Conservation (phyloP, 208 protist genomes). For the Phytomonas sp. region DNA sequence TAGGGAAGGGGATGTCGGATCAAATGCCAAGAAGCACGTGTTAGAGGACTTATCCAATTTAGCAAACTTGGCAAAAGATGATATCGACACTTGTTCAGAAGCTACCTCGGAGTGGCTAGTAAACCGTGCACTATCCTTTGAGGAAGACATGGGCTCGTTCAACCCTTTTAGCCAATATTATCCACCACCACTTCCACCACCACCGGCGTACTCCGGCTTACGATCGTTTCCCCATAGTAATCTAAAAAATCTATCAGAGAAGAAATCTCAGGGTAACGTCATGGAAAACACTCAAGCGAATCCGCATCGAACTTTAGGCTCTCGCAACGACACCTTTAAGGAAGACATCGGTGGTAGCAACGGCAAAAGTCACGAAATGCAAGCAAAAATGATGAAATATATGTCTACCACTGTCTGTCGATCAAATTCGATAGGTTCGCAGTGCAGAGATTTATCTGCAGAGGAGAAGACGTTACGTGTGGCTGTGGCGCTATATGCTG, state of each 20-base stretch:
- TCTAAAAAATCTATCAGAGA: background rate
- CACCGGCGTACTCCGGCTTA: slow-evolving; percentile 12
- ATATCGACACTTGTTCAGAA: slow-evolving; percentile 17
- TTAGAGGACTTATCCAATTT: background rate
- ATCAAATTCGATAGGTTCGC: slow-evolving; percentile 18
- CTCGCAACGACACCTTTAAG: background rate
- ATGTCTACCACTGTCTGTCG: background rate
- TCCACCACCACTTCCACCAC: slow-evolving; percentile 27
- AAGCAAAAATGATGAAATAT: background rate
- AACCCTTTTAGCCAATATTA: slow-evolving; percentile 67
- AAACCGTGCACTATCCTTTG: slow-evolving; percentile 27
- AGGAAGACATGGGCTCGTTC: slow-evolving; percentile 54
- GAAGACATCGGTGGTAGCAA: slow-evolving; percentile 6
- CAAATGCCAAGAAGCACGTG: background rate
- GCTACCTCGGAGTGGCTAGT: slow-evolving; percentile 29
- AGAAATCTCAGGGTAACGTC: background rate
- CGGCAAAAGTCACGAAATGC: background rate
- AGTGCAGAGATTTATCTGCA: background rate
- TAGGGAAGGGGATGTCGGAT: background rate
- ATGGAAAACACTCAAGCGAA: background rate
- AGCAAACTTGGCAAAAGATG: background rate
- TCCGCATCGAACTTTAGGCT: background rate
- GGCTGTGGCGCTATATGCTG: slow-evolving; percentile 42
- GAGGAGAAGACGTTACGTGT: slow-evolving; percentile 44
- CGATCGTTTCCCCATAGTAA: background rate